Evolutionary conservation across 2,329 filamentous ascomycete genomes (phyloP).

Genomic region (Davidsoniella eucalypti): DNA sequence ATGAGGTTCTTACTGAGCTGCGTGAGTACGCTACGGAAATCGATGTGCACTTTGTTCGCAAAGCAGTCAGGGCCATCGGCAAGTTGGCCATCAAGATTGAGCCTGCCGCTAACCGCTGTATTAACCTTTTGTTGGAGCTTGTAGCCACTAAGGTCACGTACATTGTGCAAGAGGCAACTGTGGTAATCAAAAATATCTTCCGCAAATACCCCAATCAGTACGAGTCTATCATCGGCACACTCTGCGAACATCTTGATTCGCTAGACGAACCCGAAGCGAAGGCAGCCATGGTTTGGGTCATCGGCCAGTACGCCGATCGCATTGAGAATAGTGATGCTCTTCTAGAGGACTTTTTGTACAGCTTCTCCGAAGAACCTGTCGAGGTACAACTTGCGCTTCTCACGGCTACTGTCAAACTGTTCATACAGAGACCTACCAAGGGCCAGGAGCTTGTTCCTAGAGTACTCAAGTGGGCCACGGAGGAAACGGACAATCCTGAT

Average conservation of each 20-base stretch:
- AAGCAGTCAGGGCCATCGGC: slow-evolving; percentile 91
- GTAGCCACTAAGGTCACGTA: slow-evolving; percentile 98
- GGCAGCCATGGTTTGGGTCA: slow-evolving; percentile 98
- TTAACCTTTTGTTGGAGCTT: slow-evolving; percentile 79
- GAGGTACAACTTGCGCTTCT: slow-evolving; percentile 90
- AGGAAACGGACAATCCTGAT: slow-evolving; percentile 98
- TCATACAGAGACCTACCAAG: slow-evolving; percentile 91
- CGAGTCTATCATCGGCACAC: slow-evolving; percentile 87
- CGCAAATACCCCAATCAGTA: slow-evolving; percentile 98
- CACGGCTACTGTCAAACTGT: slow-evolving; percentile 92
- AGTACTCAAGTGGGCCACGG: slow-evolving; percentile 95
- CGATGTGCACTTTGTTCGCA: slow-evolving; percentile 95
- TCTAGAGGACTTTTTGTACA: slow-evolving; percentile 86
- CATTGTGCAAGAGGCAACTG: slow-evolving; percentile 96
- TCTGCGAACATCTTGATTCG: slow-evolving; percentile 92
- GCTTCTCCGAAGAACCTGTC: slow-evolving; percentile 84
- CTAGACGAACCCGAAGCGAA: slow-evolving; percentile 96
- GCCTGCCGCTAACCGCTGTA: slow-evolving; percentile 76
- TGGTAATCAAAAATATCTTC: slow-evolving; percentile 98
- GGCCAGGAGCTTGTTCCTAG: slow-evolving; percentile 85
- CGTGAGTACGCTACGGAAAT: slow-evolving; percentile 97
- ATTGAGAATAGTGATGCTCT: slow-evolving; percentile 94
- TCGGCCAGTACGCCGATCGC: slow-evolving; percentile 90
- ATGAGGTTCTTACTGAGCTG: slow-evolving; percentile 83
- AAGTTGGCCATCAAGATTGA: slow-evolving; percentile 99